Evolutionary conservation across 163 green algal genomes (phyloP).

Genomic region (Chlamydomonas reinhardtii): DNA sequence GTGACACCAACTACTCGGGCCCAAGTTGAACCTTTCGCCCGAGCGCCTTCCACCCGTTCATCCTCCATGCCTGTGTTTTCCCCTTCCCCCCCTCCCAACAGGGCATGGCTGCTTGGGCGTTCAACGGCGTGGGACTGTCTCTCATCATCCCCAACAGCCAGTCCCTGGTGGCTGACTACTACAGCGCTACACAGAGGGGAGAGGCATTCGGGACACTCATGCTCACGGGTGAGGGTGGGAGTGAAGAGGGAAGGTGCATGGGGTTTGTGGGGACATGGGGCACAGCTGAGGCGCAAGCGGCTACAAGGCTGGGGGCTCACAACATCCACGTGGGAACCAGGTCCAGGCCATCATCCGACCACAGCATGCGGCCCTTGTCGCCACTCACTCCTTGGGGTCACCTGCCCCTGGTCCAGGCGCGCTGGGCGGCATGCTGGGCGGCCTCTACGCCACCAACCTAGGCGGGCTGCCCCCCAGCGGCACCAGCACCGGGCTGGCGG

Average conservation of each 20-base stretch:
- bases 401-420: background rate
- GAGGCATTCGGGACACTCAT: constrained; percentile 85
- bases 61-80: no score
- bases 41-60: no score
- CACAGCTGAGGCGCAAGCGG: no score
- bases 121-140: constrained; percentile 88
- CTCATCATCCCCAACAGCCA: constrained; percentile 88
- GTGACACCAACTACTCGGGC: no score
- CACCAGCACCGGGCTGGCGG: constrained; percentile 68
- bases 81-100: background rate
- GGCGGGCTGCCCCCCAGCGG: constrained; percentile 36
- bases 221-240: constrained; percentile 47
- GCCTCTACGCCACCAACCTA: constrained; percentile 85
- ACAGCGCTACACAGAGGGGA: constrained; percentile 73
- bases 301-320: no score
- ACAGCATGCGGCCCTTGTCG: no score
- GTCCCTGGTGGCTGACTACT: constrained; percentile 86
- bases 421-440: constrained; percentile 62
- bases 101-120: constrained; percentile 75
- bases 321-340: no score
- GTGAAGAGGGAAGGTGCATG: no score
- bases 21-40: no score
- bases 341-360: no score
- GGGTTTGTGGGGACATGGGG: no score
- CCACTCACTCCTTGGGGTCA: no score